phyloP scores from a whole-genome alignment of 2,329 filamentous ascomycete genomes.

The Metarhizium humberi region DNA sequence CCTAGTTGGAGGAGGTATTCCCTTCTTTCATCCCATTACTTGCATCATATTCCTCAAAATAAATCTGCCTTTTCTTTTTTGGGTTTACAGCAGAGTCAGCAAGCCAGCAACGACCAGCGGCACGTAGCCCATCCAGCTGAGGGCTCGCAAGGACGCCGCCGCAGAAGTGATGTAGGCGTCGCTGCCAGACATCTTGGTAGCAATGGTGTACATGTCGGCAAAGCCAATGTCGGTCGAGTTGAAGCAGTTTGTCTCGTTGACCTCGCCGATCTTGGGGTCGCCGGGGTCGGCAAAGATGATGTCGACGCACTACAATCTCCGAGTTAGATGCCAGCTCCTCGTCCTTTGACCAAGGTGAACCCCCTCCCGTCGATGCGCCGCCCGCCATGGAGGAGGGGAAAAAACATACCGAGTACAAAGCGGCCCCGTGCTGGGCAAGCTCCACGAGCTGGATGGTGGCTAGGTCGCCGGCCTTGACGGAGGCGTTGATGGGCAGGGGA shows the following conservation, averaged over 20 bases:
- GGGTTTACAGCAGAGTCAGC: slow-evolving; percentile 27
- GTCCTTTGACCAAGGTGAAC: background rate
- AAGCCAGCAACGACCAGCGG: slow-evolving; percentile 29
- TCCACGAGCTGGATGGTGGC: slow-evolving; percentile 88
- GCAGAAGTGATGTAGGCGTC: slow-evolving; percentile 21
- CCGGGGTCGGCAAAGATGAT: slow-evolving; percentile 80
- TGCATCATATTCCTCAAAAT: background rate
- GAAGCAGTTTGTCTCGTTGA: slow-evolving; percentile 79
- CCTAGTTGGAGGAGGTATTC: background rate
- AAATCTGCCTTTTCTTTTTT: background rate
- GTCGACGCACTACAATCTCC: slow-evolving; percentile 66
- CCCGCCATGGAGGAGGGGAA: background rate
- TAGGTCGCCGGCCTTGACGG: slow-evolving; percentile 70
- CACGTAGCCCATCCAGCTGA: slow-evolving; percentile 29
- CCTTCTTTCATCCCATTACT: slow-evolving; percentile 2
- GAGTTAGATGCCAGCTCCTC: background rate
- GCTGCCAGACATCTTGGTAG: slow-evolving; percentile 32
- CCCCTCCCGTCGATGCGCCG: too few species aligned
- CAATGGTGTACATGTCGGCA: slow-evolving; percentile 65
- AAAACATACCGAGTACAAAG: slow-evolving; percentile 64
- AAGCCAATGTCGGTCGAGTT: slow-evolving; percentile 75
- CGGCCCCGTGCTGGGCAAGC: slow-evolving; percentile 71
- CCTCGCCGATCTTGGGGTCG: slow-evolving; percentile 55
- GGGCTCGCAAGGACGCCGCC: slow-evolving; percentile 12
- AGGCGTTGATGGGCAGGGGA: slow-evolving; percentile 64